Base-by-base conservation (phyloP, 1,284 basidiomycete species). In the Laetiporus sulphureus region DNA sequence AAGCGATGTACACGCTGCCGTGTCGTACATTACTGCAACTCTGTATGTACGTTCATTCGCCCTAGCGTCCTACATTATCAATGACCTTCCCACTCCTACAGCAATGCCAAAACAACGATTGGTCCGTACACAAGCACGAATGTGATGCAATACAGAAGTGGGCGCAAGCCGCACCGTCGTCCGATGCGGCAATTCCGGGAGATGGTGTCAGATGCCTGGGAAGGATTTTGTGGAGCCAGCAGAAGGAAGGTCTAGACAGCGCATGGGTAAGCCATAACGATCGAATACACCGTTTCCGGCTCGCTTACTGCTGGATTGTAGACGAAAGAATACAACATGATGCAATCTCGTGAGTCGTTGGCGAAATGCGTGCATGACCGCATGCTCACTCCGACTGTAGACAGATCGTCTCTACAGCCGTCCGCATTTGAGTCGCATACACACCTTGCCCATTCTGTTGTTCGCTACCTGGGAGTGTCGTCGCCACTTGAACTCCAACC, bases 21-120 rank as follows among this genome's bases (percentile, higher is more conserved):
- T 36, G 63, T 66, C 0, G 55, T 87, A 2, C 71, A 74, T 54
- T 94, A 95, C 56, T 94, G 91, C 58, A 72, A 78, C 37, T 51
- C 68, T 7, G 90, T 91, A 50, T 49, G 35, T 40, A 32, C n/a
- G n/a, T n/a, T n/a, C n/a, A n/a, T n/a, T n/a, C n/a, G n/a, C n/a
- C n/a, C n/a, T n/a, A n/a, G n/a, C n/a, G n/a, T n/a, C n/a, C n/a
- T n/a, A n/a, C n/a, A n/a, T n/a, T n/a, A n/a, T n/a, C n/a, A n/a
- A n/a, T n/a, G n/a, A n/a, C n/a, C n/a, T n/a, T n/a, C n/a, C n/a
- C n/a, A n/a, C n/a, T 22, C 2, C 10, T 30, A 4, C 46, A 92
- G 89, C 60, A 57, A 25, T 95, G 92, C 54, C 90, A 93, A 65
- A 77, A 66, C 25, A 60, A 62, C 31, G 91, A 93, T 55, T 95